phyloP scores from a whole-genome alignment of 2,329 filamentous ascomycete genomes.

The Diaporthe ampelina region DNA sequence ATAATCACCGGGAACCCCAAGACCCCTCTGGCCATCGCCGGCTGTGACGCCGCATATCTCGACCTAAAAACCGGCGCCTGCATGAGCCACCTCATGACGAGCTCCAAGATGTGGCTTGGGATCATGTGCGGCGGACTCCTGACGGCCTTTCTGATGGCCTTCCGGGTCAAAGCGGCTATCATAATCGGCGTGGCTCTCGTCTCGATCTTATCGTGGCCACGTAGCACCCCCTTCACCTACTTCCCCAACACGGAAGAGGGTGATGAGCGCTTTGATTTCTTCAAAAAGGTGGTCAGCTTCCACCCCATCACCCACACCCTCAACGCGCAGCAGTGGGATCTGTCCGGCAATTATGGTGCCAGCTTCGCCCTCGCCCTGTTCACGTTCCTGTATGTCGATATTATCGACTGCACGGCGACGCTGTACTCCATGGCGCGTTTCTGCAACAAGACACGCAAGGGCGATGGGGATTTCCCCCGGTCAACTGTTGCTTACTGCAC shows the following conservation, averaged over 20 bases:
- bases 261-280: slow-evolving; percentile 76
- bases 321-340: slow-evolving; percentile 75
- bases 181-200: slow-evolving; percentile 80
- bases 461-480: slow-evolving; percentile 85
- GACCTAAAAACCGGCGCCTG: slow-evolving; percentile 65
- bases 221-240: slow-evolving; percentile 78
- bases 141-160: slow-evolving; percentile 85
- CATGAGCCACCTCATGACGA: slow-evolving; percentile 78
- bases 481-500: slow-evolving; percentile 84
- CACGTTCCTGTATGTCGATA: slow-evolving; percentile 85
- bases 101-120: slow-evolving; percentile 86
- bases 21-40: slow-evolving; percentile 83
- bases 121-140: slow-evolving; percentile 85
- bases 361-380: slow-evolving; percentile 80
- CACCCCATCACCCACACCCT: slow-evolving; percentile 77
- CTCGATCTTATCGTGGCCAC: slow-evolving; percentile 82
- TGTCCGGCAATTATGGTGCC: slow-evolving; percentile 65
- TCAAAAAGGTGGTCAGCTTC: slow-evolving; percentile 79
- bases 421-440: slow-evolving; percentile 87
- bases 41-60: slow-evolving; percentile 73
- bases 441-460: slow-evolving; percentile 65
- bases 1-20: slow-evolving; percentile 78
- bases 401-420: slow-evolving; percentile 83
- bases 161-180: slow-evolving; percentile 81
- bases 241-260: slow-evolving; percentile 78